Percentiles rank a stretch among this genome's conserved stretches.
Conservation (phyloP, 2,329 filamentous ascomycete species). For the Colletotrichum magnum region DNA sequence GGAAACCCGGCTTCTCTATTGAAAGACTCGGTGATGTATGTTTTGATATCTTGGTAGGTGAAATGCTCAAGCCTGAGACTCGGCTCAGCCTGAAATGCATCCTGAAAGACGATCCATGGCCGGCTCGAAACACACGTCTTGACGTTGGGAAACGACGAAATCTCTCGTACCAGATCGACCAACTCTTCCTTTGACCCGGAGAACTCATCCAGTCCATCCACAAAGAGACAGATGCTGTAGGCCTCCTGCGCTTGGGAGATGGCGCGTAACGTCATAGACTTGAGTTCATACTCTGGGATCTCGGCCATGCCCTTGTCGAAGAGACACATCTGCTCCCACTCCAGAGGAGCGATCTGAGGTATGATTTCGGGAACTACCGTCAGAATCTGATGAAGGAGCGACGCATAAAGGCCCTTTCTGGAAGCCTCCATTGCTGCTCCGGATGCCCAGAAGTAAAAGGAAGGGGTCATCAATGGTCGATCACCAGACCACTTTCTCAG, state of each 20-base stretch:
- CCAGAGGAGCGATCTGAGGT: not conserved
- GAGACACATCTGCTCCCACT: conserved; percentile 10
- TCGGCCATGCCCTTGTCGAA: not conserved
- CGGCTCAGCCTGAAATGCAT: not conserved
- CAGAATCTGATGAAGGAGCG: not conserved
- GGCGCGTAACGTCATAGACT: not conserved
- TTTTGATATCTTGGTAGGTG: not conserved
- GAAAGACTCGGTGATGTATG: not conserved
- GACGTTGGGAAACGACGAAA: conserved; percentile 33
- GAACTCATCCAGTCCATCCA: conserved; percentile 48
- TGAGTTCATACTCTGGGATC: not conserved
- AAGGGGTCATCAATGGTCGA: not conserved
- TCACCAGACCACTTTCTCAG: conserved; percentile 48
- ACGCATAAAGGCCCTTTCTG: not conserved
- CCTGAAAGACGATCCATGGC: conserved; percentile 36
- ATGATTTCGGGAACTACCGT: not conserved
- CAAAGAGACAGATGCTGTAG: conserved; percentile 41
- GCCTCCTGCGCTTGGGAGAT: not conserved
- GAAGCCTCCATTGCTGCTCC: not conserved
- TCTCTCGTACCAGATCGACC: conserved; percentile 6
- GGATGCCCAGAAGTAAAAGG: conserved; percentile 18
- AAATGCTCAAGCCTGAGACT: not conserved
- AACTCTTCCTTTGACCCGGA: conserved; percentile 9
- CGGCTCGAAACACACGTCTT: conserved; percentile 51
- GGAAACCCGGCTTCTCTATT: not conserved